Evolutionary conservation across 768 basidiomycete genomes (phyloP).

Genomic region (Boletus eberwhitei): DNA sequence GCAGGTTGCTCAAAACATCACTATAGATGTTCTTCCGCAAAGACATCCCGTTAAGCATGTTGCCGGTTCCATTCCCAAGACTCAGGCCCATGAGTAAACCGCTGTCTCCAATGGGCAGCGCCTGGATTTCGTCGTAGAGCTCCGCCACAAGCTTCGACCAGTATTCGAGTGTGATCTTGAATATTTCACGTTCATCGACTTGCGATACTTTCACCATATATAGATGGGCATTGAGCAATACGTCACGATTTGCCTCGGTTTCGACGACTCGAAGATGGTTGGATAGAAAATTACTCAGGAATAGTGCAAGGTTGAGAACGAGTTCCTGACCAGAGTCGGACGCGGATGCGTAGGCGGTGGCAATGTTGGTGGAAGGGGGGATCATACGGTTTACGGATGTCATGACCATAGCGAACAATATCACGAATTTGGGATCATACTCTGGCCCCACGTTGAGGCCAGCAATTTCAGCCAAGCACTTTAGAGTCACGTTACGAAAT

Average conservation of each 20-base stretch:
- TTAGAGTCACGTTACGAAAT: conserved; percentile 95
- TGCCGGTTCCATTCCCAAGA: conserved; percentile 60
- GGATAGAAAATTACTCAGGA: conserved; percentile 94
- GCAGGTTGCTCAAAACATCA: conserved; percentile 90
- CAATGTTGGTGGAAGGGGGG: conserved; percentile 91
- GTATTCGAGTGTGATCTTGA: conserved; percentile 99
- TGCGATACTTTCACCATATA: conserved; percentile 99
- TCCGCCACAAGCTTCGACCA: conserved; percentile 96
- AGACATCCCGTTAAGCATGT: conserved; percentile 72
- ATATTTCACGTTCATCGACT: conserved; percentile 97
- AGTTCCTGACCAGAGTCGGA: conserved; percentile 94
- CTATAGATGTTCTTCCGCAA: conserved; percentile 93
- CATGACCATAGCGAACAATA: conserved; percentile 98
- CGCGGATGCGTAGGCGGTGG: conserved; percentile 85
- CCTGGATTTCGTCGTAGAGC: conserved; percentile 95
- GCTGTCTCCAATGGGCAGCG: conserved; percentile 82
- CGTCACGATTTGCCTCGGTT: conserved; percentile 83
- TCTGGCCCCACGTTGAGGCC: conserved; percentile 92
- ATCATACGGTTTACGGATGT: conserved; percentile 96
- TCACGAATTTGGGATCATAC: conserved; percentile 97
- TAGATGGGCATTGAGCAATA: conserved; percentile 92
- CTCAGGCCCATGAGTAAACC: conserved; percentile 87
- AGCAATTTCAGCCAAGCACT: conserved; percentile 96
- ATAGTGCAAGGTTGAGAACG: conserved; percentile 94
- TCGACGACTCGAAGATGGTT: conserved; percentile 94